A percentile compares a stretch with the other conserved stretches of the same genome.
Evolutionary conservation across 2,329 filamentous ascomycete species (phyloP).

Genomic region (Fusarium sp.): DNA sequence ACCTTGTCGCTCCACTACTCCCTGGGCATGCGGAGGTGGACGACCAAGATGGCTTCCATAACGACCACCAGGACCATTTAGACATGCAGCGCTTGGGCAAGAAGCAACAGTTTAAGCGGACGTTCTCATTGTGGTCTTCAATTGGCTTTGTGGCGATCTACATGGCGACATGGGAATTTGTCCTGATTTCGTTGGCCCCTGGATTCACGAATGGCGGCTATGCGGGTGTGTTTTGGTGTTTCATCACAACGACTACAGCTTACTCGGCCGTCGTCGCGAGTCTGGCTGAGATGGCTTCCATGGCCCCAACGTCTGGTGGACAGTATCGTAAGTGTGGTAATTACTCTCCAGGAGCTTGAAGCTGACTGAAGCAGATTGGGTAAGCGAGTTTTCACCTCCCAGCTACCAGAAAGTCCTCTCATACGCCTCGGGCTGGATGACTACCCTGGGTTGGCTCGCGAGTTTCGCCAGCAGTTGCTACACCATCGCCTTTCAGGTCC

Average conservation of each 20-base stretch:
- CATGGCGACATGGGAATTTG: constrained; percentile 39
- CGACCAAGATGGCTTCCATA: constrained; percentile 32
- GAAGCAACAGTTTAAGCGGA: constrained; percentile 35
- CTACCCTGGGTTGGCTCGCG: constrained; percentile 31
- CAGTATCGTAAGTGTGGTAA: constrained; percentile 19
- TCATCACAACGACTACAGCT: constrained; percentile 10
- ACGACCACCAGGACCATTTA: constrained; percentile 27
- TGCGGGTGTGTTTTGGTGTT: constrained; percentile 36
- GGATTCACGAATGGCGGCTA: constrained; percentile 33
- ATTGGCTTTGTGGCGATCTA: constrained; percentile 37
- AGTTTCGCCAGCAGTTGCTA: constrained; percentile 37
- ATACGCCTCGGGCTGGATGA: constrained; percentile 33
- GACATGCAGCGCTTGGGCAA: constrained; percentile 37
- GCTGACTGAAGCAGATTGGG: constrained; percentile 22
- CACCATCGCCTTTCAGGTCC: constrained; percentile 32
- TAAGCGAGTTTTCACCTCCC: constrained; percentile 30
- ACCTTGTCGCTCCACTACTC: neutral
- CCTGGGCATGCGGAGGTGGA: constrained; percentile 1
- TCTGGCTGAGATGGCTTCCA: constrained; percentile 36
- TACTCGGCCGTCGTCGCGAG: constrained; percentile 33
- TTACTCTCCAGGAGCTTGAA: neutral
- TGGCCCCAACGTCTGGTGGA: constrained; percentile 33
- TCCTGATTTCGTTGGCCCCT: constrained; percentile 30
- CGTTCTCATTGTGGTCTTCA: constrained; percentile 31
- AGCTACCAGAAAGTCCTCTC: constrained; percentile 27